Evolutionary conservation across 202 grass and related monocot genomes (phyloP), one percentile per base, ranked within the genome.

Genomic region (Carex arenaria): DNA sequence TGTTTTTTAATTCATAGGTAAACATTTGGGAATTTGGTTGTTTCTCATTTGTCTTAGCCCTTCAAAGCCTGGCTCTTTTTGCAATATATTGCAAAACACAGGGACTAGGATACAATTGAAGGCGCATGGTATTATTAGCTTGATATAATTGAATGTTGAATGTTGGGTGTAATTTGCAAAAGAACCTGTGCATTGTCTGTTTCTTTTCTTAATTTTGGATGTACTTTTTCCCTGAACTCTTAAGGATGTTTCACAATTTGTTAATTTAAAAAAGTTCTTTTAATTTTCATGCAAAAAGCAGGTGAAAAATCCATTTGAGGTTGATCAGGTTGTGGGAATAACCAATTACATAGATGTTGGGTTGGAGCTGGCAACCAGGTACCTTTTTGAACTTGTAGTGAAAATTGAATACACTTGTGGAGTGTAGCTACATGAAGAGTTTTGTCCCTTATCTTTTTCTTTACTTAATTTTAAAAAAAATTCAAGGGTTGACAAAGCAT

Each of bases 281-380:
- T 34, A 59, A 57, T 75, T 14, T 57, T 64, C 10, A 64, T 83
- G 73, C 11, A 67, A 59, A 80, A 74, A 83, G 49, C 82, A 95
- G 92, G 88, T 98, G 66, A 95, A 95, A 40, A 98, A 98, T 86
- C 95, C 95, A 65, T 95, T 95, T 85, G 95, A 98, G 86, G 80
- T 84, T 88, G 67, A 87, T 87, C 87, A 98, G 68, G 85, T 98
- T 91, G 92, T 95, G 89, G 95, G 90, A 54, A 98, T 98, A 59
- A 98, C 95, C 71, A 98, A 98, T 85, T 98, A 98, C 88, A 93
- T 95, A 0, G 92, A 98, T 74, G 79, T 98, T 86, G 92, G 95
- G 20, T 86, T 98, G 88, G 90, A 95, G 91, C 84, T 98, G 76
- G 79, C 77, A 78, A 82, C 87, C 49, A 93, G 87, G 95, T 98